Evolutionary conservation across 1,139 yeast genomes (phyloP).

Genomic region (Suhomyces kunorum): DNA sequence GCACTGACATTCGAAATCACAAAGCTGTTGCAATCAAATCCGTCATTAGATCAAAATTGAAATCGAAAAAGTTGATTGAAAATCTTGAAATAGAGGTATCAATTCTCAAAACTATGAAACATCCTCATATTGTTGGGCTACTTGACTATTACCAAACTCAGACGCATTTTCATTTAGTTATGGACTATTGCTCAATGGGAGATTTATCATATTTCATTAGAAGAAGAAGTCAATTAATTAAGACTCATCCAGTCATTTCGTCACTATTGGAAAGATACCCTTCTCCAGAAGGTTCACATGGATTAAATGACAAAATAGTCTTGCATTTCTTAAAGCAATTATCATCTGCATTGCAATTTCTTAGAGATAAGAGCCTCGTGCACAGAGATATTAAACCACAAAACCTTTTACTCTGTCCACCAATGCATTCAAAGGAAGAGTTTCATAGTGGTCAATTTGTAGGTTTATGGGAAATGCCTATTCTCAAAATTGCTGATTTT

Average conservation of each 20-base stretch:
- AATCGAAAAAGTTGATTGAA: conserved; percentile 81
- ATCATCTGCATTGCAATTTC: conserved; percentile 77
- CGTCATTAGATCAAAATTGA: conserved; percentile 78
- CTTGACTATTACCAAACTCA: conserved; percentile 79
- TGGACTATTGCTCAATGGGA: conserved; percentile 97
- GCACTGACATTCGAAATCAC: conserved; percentile 45
- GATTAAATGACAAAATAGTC: conserved; percentile 76
- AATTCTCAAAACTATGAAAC: conserved; percentile 80
- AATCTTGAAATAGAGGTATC: conserved; percentile 89
- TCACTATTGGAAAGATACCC: conserved; percentile 81
- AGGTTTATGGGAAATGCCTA: conserved; percentile 87
- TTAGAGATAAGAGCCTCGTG: conserved; percentile 79
- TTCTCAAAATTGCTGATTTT: conserved; percentile 91
- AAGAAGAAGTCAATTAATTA: conserved; percentile 67
- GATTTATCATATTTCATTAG: conserved; percentile 86
- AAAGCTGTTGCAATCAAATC: conserved; percentile 83
- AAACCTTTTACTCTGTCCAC: conserved; percentile 78
- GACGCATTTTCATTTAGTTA: conserved; percentile 82
- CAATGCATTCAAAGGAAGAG: conserved; percentile 58
- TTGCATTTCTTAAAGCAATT: conserved; percentile 85
- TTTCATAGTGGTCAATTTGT: conserved; percentile 61
- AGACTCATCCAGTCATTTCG: conserved; percentile 77
- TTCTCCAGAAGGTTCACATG: conserved; percentile 73
- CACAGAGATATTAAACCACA: conserved; percentile 96
- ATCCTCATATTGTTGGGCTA: conserved; percentile 88